Evolutionary conservation across 75 land plant genomes (phyloP), one percentile per base, ranked within the genome.

Genomic region (Pinus albicaulis): DNA sequence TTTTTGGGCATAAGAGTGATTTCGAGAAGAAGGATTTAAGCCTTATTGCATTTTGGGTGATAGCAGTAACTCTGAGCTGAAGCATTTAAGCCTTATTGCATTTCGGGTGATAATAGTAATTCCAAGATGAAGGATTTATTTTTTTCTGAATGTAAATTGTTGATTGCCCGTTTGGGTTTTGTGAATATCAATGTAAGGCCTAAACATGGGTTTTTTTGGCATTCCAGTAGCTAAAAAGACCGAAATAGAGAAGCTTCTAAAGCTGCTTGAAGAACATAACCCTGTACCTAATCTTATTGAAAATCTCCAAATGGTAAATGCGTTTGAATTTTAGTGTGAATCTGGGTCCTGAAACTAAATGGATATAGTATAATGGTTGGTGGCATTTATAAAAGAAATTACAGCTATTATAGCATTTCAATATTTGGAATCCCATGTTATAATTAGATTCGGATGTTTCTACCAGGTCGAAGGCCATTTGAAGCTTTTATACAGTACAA

Each of bases 201-300:
- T 93, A 61, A 87, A 95, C 78, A 93, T 96, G 80, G 98, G 98
- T 38, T 85, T 95, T 71, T 95, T 95, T 84, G 98, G 96, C 53
- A 84, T 90, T 5, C 76, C 80, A 68, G 79, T 89, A 44, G 79
- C 81, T 10, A 90, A 83, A 84, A 95, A 93, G 77, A 59, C 82
- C n/a, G 91, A 91, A 82, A 87, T 93, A 78, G 94, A 86, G 74
- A 77, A 44, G 7, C 69, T 91, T 70, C 80, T 93, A 36, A 74
- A 81, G 82, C 81, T 76, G 41, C 81, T 95, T 28, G 96, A 95
- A 81, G 80, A 79, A 17, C 77, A 72, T 19, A 95, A 88, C 80
- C 96, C 96, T 41, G 84, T 75, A 28, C 86, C 89, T 44, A 59
- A 85, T 34, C 97, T 92, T 3, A 91, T 92, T 71, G 81, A 82